Evolutionary conservation across 352 stramenopile genomes (phyloP), one percentile per base, ranked within the genome.

Genomic region (Pythium scleroteichum): DNA sequence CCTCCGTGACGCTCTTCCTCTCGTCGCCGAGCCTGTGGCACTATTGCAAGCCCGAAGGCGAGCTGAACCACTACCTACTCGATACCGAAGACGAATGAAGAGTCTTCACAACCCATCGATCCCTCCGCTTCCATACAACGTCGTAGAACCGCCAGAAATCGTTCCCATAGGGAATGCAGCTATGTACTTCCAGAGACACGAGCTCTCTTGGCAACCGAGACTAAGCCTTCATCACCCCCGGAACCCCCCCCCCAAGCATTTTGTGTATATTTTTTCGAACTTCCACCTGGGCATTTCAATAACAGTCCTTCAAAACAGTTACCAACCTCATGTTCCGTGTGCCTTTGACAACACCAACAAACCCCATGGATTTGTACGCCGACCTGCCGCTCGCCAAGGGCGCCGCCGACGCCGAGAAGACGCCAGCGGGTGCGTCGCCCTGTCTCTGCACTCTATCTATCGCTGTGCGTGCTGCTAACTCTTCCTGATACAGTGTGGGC

Each of bases 21-120:
- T 75, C 73, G 24, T 79, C 74, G 1, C 84, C 82, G 4, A 86
- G 80, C 45, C 41, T 94, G 26, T 95, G 82, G 75, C 86, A 95
- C 68, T 95, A 88, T 62, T 92, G 84, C 79, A 88, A 91, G 62
- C 77, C 77, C 1, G 82, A 94, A 59, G 78, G 90, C 46, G 78
- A 75, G 46, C 78, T 94, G 68, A 74, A 86, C 67, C 78, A 90
- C 50, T 94, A 92, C 51, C 55, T 94, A 60, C 68, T 91, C 3
- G 84, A 92, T 54, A 73, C 83, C 20, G 82, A 94, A 47, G 83
- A 93, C 40, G 70, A 77, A 22, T 75, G 64, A 61, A 19, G 16
- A 55, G 22, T 38, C 45, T 54, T 46, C 32, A 29, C 13, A 8
- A 8, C 14, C 38, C 16, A 44, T 13, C 6, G 38, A 44, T 44